These are phyloP conservation scores for Suhomyces pyralidae DNA, from an alignment of 805 yeast genomes.

Conservation along the genomic window DNA sequence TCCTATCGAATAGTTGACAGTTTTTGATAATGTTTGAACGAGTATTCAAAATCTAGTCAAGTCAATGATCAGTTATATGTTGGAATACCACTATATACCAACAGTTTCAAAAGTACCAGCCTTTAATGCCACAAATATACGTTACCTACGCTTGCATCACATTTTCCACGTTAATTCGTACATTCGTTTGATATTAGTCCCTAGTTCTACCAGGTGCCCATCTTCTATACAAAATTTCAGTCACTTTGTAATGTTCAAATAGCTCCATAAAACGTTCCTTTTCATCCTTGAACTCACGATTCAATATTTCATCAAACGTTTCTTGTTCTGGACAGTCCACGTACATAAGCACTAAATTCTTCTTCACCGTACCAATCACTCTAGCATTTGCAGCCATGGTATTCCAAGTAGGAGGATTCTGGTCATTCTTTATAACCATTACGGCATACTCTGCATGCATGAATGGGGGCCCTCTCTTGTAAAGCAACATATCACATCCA, in stretches of 20 bases:
- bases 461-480: constrained; percentile 92
- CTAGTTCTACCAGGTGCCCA: constrained; percentile 87
- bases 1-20: no score
- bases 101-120: no score
- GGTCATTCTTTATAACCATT: constrained; percentile 43
- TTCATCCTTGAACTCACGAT: constrained; percentile 15
- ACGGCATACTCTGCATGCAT: constrained; percentile 89
- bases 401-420: constrained; percentile 50
- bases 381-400: constrained; percentile 62
- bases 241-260: constrained; percentile 47
- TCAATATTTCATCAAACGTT: constrained; percentile 20
- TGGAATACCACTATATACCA: no score
- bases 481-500: constrained; percentile 80
- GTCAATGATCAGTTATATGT: no score
- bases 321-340: constrained; percentile 53
- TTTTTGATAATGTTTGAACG: no score
- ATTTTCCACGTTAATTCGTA: not conserved
- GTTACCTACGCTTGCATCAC: no score
- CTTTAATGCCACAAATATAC: no score
- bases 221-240: constrained; percentile 68
- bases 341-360: constrained; percentile 66
- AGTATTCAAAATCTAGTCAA: no score
- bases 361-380: constrained; percentile 84
- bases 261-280: constrained; percentile 22
- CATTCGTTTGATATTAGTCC: constrained; percentile 42